These are phyloP conservation scores for Senna tora DNA, from an alignment of 306 rosid species.

Conservation along the genomic window DNA sequence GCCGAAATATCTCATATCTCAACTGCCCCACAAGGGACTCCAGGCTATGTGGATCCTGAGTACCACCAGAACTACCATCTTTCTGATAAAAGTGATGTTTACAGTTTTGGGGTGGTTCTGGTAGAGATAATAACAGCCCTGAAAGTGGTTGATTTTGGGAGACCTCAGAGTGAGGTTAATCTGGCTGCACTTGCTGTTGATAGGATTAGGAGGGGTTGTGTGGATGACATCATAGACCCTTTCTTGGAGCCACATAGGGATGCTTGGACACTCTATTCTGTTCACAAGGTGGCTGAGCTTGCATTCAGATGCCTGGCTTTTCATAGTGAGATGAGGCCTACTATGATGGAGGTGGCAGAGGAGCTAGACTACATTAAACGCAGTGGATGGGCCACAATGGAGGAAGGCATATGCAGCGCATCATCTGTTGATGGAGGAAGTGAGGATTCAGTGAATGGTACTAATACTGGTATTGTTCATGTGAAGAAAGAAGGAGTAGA, in stretches of 20 bases:
- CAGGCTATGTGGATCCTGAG: conserved; percentile 97
- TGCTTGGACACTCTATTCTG: conserved; percentile 94
- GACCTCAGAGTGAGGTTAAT: conserved; percentile 81
- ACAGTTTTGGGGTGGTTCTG: conserved; percentile 93
- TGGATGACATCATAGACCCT: conserved; percentile 89
- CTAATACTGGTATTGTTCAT: background rate
- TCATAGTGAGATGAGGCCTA: conserved; percentile 90
- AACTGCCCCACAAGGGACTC: conserved; percentile 98
- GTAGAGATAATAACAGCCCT: conserved; percentile 89
- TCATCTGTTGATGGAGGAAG: conserved; percentile 64
- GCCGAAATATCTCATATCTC: conserved; percentile 84
- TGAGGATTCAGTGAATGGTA: conserved; percentile 53
- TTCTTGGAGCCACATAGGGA: conserved; percentile 88
- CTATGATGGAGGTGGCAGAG: conserved; percentile 93
- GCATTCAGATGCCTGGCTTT: conserved; percentile 98
- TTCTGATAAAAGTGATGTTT: conserved; percentile 94
- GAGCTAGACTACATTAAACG: conserved; percentile 75
- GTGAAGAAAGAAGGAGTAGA: conserved; percentile 46
- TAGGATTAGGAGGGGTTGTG: conserved; percentile 75
- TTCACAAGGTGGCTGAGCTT: conserved; percentile 90
- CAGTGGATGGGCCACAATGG: conserved; percentile 85
- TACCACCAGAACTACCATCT: conserved; percentile 97
- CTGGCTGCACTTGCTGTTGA: conserved; percentile 97
- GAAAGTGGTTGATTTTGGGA: conserved; percentile 89
- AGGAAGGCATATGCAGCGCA: conserved; percentile 60